Percentiles rank a stretch among this genome's conserved stretches.
Evolutionary conservation across 192 early-diverging fungal species (phyloP).

Genomic region (Coemansia sp.): DNA sequence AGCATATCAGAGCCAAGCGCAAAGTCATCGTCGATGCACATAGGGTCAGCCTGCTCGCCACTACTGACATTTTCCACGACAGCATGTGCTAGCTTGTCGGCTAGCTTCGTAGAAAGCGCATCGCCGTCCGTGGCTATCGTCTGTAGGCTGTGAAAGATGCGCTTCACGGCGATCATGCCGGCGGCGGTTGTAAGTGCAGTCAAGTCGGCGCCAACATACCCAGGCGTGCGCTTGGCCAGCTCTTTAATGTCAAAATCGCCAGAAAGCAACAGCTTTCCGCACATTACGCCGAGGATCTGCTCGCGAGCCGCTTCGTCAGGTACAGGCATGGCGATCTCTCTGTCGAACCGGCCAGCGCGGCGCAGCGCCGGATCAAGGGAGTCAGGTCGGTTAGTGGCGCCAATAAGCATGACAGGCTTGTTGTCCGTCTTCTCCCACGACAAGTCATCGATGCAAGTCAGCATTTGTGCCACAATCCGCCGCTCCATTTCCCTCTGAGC

Average conservation of each 20-base stretch:
- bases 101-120: background rate
- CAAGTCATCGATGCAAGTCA: conserved; percentile 94
- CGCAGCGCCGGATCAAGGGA: conserved; percentile 78
- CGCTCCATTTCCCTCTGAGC: conserved; percentile 94
- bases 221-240: conserved; percentile 90
- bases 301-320: conserved; percentile 86
- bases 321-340: conserved; percentile 83
- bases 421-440: conserved; percentile 85
- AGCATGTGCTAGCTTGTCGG: conserved; percentile 7
- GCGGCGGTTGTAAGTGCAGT: conserved; percentile 87
- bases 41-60: background rate
- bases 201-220: conserved; percentile 97
- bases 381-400: conserved; percentile 89
- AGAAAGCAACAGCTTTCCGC: conserved; percentile 66
- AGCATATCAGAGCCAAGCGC: background rate
- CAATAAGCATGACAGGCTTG: conserved; percentile 87
- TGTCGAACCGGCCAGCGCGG: conserved; percentile 83
- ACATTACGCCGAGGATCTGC: conserved; percentile 53
- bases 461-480: conserved; percentile 91
- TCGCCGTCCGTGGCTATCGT: background rate
- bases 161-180: conserved; percentile 86
- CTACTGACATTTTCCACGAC: background rate
- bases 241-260: conserved; percentile 73
- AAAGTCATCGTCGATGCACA: background rate
- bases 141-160: conserved; percentile 54